These are phyloP conservation scores for Priceomyces haplophilus DNA, from an alignment of 805 yeast genomes.

Conservation along the genomic window DNA sequence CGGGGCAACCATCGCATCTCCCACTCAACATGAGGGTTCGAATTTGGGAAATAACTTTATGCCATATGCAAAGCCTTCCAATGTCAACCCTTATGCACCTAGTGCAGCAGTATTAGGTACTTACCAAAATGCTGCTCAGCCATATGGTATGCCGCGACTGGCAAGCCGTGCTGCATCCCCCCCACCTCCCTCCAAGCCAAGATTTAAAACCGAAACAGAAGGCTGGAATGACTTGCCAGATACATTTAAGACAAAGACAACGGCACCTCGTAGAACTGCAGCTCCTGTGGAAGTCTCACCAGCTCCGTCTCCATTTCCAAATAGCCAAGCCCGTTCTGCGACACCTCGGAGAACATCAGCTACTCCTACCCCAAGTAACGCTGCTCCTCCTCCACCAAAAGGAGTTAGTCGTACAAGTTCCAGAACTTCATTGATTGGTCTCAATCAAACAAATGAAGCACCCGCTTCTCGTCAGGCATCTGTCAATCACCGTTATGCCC, in stretches of 20 bases:
- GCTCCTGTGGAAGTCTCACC: conserved; percentile 27
- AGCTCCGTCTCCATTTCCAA: conserved; percentile 21
- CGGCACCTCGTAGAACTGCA: conserved; percentile 46
- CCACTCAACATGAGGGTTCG: neutral
- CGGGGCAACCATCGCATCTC: conserved; percentile 7
- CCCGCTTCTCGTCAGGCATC: conserved; percentile 20
- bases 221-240: conserved; percentile 75
- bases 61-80: conserved; percentile 19
- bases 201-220: conserved; percentile 48
- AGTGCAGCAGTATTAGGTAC: conserved; percentile 12
- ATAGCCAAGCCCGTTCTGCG: conserved; percentile 17
- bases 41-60: neutral
- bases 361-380: conserved; percentile 17
- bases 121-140: conserved; percentile 18
- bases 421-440: conserved; percentile 15
- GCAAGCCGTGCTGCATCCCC: conserved; percentile 6
- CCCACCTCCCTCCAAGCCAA: conserved; percentile 22
- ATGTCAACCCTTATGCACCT: conserved; percentile 34
- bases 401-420: conserved; percentile 25
- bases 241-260: conserved; percentile 39
- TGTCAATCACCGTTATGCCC: conserved; percentile 34
- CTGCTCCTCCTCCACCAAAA: conserved; percentile 26
- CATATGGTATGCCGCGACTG: conserved; percentile 17
- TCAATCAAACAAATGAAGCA: conserved; percentile 3
- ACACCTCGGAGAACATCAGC: conserved; percentile 17